A percentile compares a stretch with the other conserved stretches of the same genome.
Conservation (phyloP, 768 basidiomycete genomes). For the Tephrocybe sp. region DNA sequence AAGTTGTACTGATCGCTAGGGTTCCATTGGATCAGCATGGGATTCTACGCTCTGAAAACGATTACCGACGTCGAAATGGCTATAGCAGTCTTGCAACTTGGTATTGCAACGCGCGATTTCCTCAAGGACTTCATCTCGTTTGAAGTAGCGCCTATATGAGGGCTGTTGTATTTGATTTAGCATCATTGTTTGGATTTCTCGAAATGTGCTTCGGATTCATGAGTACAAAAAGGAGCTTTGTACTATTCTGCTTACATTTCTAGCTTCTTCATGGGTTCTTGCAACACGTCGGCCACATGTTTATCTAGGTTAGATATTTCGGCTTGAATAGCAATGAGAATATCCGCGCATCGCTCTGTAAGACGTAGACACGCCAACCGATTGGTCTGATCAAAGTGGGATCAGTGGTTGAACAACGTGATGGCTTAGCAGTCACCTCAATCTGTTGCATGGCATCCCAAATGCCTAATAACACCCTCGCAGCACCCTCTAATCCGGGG, state of each 20-base stretch:
- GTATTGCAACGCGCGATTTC: slow-evolving; percentile 53
- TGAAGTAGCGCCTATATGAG: slow-evolving; percentile 72
- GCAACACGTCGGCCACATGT: slow-evolving; percentile 43
- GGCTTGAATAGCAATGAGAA: slow-evolving; percentile 55
- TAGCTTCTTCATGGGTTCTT: slow-evolving; percentile 47
- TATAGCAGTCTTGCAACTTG: slow-evolving; percentile 53
- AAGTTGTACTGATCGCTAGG: slow-evolving; percentile 2
- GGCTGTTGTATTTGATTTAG: slow-evolving; percentile 58
- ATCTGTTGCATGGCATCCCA: slow-evolving; percentile 61
- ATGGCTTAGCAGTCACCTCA: no score
- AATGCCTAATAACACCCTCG: slow-evolving; percentile 50
- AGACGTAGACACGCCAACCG: slow-evolving; percentile 67
- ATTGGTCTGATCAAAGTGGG: slow-evolving; percentile 47
- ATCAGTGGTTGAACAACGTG: no score
- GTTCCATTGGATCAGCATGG: no score
- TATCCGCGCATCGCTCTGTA: slow-evolving; percentile 67
- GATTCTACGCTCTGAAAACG: no score
- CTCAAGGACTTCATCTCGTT: slow-evolving; percentile 61
- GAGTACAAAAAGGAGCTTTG: background rate
- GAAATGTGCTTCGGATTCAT: slow-evolving; percentile 33
- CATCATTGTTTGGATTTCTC: slow-evolving; percentile 45
- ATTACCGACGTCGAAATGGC: slow-evolving; percentile 47
- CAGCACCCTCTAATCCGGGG: slow-evolving; percentile 49
- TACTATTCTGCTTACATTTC: slow-evolving; percentile 37
- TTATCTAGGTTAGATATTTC: slow-evolving; percentile 57